Conservation (phyloP, 257 asterid genomes). For the Misopates orontium region DNA sequence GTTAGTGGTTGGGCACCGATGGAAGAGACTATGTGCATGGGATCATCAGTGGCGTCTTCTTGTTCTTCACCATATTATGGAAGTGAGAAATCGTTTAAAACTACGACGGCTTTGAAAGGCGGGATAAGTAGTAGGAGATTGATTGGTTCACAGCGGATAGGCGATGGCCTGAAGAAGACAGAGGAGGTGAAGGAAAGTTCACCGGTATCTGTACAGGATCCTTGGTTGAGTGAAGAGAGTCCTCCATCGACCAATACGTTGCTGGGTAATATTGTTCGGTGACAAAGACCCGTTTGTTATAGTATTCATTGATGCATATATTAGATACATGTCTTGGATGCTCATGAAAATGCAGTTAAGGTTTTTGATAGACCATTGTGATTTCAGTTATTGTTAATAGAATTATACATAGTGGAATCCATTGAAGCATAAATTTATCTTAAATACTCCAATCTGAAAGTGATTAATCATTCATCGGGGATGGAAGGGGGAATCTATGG, state of each 20-base stretch:
- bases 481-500: no score
- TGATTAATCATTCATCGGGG: no score
- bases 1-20: constrained; percentile 59
- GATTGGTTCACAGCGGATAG: constrained; percentile 34
- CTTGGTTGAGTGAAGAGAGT: constrained; percentile 59
- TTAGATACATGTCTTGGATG: neutral
- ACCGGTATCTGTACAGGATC: constrained; percentile 66
- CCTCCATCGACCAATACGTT: constrained; percentile 61
- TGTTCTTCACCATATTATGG: constrained; percentile 54
- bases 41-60: constrained; percentile 58
- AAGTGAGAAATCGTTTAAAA: constrained; percentile 48
- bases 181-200: constrained; percentile 48
- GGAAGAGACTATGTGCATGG: constrained; percentile 50
- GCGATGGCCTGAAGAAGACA: constrained; percentile 23
- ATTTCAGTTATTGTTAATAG: no score
- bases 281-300: neutral
- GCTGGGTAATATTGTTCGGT: constrained; percentile 40
- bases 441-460: no score
- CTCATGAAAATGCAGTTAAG: neutral
- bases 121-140: constrained; percentile 45
- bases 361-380: neutral
- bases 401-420: no score
- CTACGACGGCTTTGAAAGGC: constrained; percentile 37
- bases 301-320: neutral
- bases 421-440: no score